Evolutionary conservation across 345 rosid species (phyloP), one percentile per base, ranked within the genome.

Genomic region (Citrus sp.): DNA sequence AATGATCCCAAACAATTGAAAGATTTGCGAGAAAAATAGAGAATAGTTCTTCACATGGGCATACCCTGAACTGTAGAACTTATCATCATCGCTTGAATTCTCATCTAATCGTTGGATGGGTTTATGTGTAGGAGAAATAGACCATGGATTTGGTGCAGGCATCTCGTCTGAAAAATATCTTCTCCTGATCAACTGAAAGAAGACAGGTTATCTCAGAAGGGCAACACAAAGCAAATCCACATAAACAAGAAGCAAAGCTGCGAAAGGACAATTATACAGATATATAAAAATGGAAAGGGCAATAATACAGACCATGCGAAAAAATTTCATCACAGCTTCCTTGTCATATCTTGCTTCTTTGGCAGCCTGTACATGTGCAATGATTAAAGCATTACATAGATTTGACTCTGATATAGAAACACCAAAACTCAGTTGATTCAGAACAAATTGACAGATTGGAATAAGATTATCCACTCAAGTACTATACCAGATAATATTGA

Each of bases 261-360:
- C 51, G 63, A 24, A 73, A 77, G 61, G 32, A 68, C 19, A 35
- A 32, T 51, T 64, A 61, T n/a, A 89, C 96, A 42, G 42, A 12
- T 12, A 42, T 12, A 46, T 13, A 46, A 46, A 42, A 3, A 46
- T 46, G 25, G 10, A 72, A 73, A 76, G 61, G 32, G 64, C n/a
- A 35, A 38, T 51, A 64, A 61, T 25, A 89, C 96, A 51, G 42
- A 95, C 99, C 91, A 74, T 86, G 18, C 87, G 97, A 68, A 97
- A 93, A 86, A 94, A 97, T 67, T 88, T 97, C 80, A 82, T 84
- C 66, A 97, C 68, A 68, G 94, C 97, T 88, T 97, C 99, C 86
- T 97, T 93, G 89, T 97, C 99, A 42, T 86, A 92, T 86, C 98
- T 93, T 79, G 96, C 94, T 84, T 92, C 98, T 86, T 88, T 97